These are phyloP conservation scores for Pythium phragmiticola DNA, from an alignment of 352 stramenopile genomes.

Conservation along the genomic window DNA sequence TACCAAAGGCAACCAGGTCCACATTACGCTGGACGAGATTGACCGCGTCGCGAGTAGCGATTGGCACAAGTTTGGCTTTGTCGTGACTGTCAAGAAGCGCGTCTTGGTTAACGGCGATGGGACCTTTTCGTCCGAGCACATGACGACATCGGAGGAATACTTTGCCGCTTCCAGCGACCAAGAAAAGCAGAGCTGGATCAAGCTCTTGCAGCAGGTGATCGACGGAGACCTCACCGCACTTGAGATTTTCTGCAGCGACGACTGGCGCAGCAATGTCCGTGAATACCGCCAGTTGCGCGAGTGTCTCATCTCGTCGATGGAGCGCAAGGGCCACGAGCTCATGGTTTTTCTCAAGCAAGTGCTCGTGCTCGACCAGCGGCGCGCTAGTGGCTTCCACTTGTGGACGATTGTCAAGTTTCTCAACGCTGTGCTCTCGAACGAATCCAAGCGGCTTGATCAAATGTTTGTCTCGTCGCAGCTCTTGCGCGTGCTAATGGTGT, in stretches of 20 bases:
- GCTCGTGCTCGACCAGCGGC: conserved; percentile 57
- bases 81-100: conserved; percentile 67
- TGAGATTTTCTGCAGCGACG: conserved; percentile 87
- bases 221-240: conserved; percentile 78
- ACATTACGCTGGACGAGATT: conserved; percentile 82
- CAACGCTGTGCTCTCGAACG: conserved; percentile 69
- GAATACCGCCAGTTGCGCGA: conserved; percentile 78
- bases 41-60: conserved; percentile 65
- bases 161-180: conserved; percentile 65
- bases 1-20: conserved; percentile 59
- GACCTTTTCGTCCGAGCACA: conserved; percentile 27
- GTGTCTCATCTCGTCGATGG: conserved; percentile 81
- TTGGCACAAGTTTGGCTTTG: conserved; percentile 76
- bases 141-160: conserved; percentile 61
- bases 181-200: conserved; percentile 74
- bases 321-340: conserved; percentile 73
- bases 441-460: conserved; percentile 79
- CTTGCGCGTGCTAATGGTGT: conserved; percentile 65
- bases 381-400: conserved; percentile 68
- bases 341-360: conserved; percentile 85
- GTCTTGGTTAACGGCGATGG: conserved; percentile 2
- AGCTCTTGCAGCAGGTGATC: conserved; percentile 67
- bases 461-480: conserved; percentile 81
- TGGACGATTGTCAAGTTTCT: conserved; percentile 77
- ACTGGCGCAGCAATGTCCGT: conserved; percentile 86